Percentiles rank a stretch among this genome's conserved stretches.
These are phyloP conservation scores for Arthroderma uncinatum DNA, from an alignment of 2,329 filamentous ascomycete species.

Conservation along the genomic window DNA sequence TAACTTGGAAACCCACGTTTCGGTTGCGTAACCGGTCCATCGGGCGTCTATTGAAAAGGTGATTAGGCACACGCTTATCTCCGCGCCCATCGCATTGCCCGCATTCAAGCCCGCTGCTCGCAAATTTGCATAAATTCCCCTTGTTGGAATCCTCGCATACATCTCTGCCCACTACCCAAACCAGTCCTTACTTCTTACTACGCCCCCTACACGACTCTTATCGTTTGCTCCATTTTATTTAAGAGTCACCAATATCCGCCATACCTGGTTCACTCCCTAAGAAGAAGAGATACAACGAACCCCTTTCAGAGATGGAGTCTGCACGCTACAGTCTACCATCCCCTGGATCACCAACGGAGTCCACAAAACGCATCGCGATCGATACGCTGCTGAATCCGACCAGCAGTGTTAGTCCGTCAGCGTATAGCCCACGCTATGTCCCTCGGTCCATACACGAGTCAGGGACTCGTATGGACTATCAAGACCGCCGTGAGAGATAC, in stretches of 20 bases:
- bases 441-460: not conserved
- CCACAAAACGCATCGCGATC: slow-evolving; percentile 10
- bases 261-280: not conserved
- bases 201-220: not conserved
- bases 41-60: not conserved
- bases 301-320: not conserved
- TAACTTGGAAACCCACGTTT: not conserved
- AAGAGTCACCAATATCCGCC: not conserved
- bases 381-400: slow-evolving; percentile 11
- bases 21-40: not conserved
- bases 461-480: slow-evolving; percentile 1
- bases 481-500: slow-evolving; percentile 6
- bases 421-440: not conserved
- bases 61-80: not conserved
- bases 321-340: not conserved
- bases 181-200: not conserved
- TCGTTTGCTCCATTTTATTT: not conserved
- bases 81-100: not conserved
- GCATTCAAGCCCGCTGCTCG: not conserved
- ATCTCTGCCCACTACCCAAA: not conserved
- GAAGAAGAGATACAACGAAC: not conserved
- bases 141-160: not conserved
- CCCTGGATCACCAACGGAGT: slow-evolving; percentile 7
- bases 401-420: not conserved
- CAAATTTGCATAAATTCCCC: slow-evolving; percentile 1